These are phyloP conservation scores for Rhizopogon sp. DNA, from an alignment of 768 basidiomycete genomes.

Conservation along the genomic window DNA sequence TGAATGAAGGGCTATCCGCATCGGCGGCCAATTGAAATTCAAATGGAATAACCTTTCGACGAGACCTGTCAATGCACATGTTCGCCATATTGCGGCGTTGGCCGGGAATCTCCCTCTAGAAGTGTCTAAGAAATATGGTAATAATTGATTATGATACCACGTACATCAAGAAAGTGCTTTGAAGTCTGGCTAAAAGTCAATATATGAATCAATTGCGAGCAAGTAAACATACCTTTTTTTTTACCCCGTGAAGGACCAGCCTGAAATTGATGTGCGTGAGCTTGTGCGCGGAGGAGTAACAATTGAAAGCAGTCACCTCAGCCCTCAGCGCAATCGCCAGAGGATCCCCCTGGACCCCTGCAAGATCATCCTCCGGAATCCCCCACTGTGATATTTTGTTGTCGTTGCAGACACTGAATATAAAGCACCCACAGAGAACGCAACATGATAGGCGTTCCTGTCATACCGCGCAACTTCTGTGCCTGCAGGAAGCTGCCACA, in stretches of 20 bases:
- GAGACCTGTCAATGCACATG: background rate
- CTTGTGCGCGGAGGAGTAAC: background rate
- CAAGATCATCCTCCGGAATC: background rate
- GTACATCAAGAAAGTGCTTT: background rate
- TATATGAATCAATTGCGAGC: background rate
- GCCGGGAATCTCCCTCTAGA: too few species aligned
- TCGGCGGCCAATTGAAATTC: background rate
- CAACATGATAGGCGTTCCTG: background rate
- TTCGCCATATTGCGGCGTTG: background rate
- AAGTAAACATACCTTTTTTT: background rate
- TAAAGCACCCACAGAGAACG: background rate
- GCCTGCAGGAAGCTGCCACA: too few species aligned
- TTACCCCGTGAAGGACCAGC: background rate
- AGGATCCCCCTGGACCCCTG: background rate
- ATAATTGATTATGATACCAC: background rate
- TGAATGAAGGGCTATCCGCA: too few species aligned
- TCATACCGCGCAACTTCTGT: too few species aligned
- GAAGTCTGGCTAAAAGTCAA: background rate
- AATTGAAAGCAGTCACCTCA: background rate
- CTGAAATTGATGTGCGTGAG: background rate
- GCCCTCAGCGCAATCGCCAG: background rate
- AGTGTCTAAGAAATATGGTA: background rate
- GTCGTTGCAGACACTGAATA: background rate
- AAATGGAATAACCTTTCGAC: background rate
- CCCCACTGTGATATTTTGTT: background rate